Evolutionary conservation across 352 stramenopile genomes (phyloP).

Genomic region (Paralagenidium karlingii): DNA sequence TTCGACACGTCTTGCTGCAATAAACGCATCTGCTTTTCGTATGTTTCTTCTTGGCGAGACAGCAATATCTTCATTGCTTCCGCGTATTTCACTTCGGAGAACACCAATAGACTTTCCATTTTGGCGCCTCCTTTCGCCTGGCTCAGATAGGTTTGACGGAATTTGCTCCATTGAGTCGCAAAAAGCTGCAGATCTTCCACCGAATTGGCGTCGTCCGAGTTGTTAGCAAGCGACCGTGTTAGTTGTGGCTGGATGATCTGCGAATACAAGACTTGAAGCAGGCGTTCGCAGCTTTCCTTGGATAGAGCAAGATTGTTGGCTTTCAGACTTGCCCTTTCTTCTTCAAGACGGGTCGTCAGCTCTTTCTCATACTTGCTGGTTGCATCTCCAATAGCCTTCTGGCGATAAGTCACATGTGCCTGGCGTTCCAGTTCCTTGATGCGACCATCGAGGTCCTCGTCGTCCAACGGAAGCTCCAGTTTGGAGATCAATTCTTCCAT

Average conservation of each 20-base stretch:
- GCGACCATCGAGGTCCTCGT: constrained; percentile 38
- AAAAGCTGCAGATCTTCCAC: constrained; percentile 79
- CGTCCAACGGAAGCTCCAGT: constrained; percentile 52
- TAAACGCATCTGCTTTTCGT: constrained; percentile 74
- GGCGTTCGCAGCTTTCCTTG: constrained; percentile 67
- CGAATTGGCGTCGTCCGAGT: constrained; percentile 9
- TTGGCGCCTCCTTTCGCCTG: constrained; percentile 63
- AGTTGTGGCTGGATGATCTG: constrained; percentile 75
- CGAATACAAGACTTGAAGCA: constrained; percentile 68
- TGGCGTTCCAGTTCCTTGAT: constrained; percentile 45
- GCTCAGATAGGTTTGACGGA: constrained; percentile 59
- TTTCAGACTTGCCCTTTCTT: constrained; percentile 30
- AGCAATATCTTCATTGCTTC: constrained; percentile 76
- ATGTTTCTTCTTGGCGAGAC: constrained; percentile 69
- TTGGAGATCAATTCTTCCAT: constrained; percentile 52
- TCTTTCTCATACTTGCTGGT: constrained; percentile 47
- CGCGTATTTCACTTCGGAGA: constrained; percentile 67
- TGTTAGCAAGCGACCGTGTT: constrained; percentile 5
- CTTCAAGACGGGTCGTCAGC: constrained; percentile 52
- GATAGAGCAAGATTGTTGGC: constrained; percentile 39
- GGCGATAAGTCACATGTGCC: constrained; percentile 41
- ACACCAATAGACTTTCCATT: constrained; percentile 56
- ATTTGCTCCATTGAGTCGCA: constrained; percentile 43
- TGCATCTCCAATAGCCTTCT: constrained; percentile 53
- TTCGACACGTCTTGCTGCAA: constrained; percentile 59